Base-by-base conservation (phyloP, 73 alveolate species). In the Paramecium sonneborni region DNA sequence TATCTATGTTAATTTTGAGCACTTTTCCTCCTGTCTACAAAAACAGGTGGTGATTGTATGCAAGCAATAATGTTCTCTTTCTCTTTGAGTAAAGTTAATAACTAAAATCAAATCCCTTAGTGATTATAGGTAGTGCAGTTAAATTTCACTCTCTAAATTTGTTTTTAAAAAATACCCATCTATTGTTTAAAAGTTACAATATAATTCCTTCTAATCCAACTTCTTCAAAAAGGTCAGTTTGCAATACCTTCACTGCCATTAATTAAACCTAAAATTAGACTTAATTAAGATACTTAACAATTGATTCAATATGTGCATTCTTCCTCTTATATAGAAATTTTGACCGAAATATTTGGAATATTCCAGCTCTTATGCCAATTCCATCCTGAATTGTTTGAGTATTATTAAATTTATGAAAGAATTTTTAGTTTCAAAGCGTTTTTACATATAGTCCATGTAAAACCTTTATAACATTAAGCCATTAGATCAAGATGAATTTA, bases 341-440 rank as follows among this genome's bases (percentile, higher is more conserved):
- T 44, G 1, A 39, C 48, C 10, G 57, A 44, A 28, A 92, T 92
- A 35, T 93, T 93, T 30, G 96, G 96, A 2, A 93, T 92, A 85
- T 93, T 93, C 95, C 95, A 93, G 34, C 95, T 87, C 52, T 93
- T 93, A 79, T 93, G 95, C 95, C 96, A 92, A 46, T 90, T 93
- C 96, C 96, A 93, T 12, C 92, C 76, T 8, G 14, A 44, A 44
- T 44, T 46, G 3, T 46, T 46, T 46, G 57, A n/a, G n/a, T n/a
- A n/a, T n/a, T 14, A 18, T 12, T 46, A 46, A 46, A 46, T 12
- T 12, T 5, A 12, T 46, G 24, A 46, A 46, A 21, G 24, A 5
- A 39, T 46, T 46, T 46, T 46, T 46, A 0, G 57, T 14, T 44
- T 44, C 6, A 46, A 14, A 1, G 8, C 0, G 15, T 21, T 46